phyloP scores from a whole-genome alignment of 2,329 filamentous ascomycete species.

The Scorias spongiosa region DNA sequence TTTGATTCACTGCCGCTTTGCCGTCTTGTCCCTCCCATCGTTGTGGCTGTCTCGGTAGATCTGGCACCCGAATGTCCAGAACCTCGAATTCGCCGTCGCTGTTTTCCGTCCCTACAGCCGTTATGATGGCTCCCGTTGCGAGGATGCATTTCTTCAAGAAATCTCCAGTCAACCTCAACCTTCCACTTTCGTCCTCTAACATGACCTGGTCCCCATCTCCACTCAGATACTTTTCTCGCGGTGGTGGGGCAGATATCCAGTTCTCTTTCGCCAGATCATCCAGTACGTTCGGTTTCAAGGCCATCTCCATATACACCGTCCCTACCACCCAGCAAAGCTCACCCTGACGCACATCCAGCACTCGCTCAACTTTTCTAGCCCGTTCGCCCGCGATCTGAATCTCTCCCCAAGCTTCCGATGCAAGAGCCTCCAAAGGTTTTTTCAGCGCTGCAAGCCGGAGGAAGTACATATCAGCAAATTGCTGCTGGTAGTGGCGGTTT shows the following conservation, averaged over 20 bases:
- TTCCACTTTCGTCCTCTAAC: constrained; percentile 90
- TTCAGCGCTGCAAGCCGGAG: constrained; percentile 77
- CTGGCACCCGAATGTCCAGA: constrained; percentile 75
- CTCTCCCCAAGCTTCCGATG: constrained; percentile 59
- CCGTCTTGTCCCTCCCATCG: constrained; percentile 58
- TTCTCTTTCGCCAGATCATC: constrained; percentile 93
- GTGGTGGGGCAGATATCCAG: constrained; percentile 73
- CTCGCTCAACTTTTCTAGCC: constrained; percentile 65
- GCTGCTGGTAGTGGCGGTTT: constrained; percentile 67
- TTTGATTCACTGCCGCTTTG: constrained; percentile 20
- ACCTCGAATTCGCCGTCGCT: constrained; percentile 83
- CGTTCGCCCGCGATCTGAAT: constrained; percentile 62
- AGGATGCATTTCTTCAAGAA: constrained; percentile 53
- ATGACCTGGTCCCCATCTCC: constrained; percentile 41
- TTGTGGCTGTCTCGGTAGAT: constrained; percentile 65
- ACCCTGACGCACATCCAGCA: constrained; percentile 89
- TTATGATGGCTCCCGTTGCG: constrained; percentile 85
- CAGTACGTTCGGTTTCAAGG: constrained; percentile 85
- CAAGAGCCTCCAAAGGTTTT: constrained; percentile 61
- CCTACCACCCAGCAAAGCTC: constrained; percentile 90
- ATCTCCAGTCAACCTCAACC: constrained; percentile 62
- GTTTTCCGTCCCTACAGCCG: constrained; percentile 91
- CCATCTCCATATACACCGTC: constrained; percentile 95
- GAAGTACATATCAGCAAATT: constrained; percentile 98
- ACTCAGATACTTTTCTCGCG: constrained; percentile 43